Evolutionary conservation across 768 basidiomycete species (phyloP).

Genomic region (Tulasnella sp.): DNA sequence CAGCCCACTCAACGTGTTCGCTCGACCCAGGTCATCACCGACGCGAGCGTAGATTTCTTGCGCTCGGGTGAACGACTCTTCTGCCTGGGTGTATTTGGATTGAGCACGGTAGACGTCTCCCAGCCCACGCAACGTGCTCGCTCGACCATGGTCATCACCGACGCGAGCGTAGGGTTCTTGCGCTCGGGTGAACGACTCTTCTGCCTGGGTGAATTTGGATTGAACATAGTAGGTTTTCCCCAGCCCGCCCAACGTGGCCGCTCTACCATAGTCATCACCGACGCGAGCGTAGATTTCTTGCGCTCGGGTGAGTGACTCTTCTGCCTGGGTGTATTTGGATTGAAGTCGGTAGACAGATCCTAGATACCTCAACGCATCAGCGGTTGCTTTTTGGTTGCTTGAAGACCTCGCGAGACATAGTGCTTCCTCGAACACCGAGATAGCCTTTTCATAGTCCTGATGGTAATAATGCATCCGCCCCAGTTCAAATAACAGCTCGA

Average conservation of each 20-base stretch:
- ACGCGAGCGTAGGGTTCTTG: neutral
- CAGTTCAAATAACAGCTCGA: neutral
- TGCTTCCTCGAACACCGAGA: neutral
- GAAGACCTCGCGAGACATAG: neutral
- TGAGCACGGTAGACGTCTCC: neutral
- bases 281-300: neutral
- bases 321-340: neutral
- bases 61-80: neutral
- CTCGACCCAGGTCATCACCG: neutral
- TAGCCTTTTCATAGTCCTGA: neutral
- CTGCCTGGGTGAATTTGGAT: neutral
- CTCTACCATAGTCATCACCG: neutral
- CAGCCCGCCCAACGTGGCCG: neutral
- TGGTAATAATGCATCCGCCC: neutral
- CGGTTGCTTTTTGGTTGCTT: neutral
- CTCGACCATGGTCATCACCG: neutral
- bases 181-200: neutral
- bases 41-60: neutral
- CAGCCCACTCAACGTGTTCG: neutral
- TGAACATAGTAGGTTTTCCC: neutral
- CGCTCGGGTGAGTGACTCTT: neutral
- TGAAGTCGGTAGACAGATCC: neutral
- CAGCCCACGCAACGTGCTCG: neutral
- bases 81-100: neutral
- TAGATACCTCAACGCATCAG: neutral